Conservation (phyloP, 2,329 filamentous ascomycete genomes). For the Sporothrix curviconia region DNA sequence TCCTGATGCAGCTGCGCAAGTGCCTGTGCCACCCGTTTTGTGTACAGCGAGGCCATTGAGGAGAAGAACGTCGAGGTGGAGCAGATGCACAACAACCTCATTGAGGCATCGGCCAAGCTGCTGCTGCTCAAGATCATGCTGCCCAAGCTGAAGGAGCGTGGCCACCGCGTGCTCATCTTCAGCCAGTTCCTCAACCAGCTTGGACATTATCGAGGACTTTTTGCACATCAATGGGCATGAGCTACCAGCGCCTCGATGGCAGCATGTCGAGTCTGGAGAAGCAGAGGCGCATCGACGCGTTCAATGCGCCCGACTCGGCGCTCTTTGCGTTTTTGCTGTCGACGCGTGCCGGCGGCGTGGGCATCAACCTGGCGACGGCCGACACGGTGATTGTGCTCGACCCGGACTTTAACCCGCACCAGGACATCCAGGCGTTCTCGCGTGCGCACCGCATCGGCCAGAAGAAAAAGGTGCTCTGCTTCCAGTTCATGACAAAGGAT, state of each 20-base stretch:
- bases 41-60: constrained; percentile 86
- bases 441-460: constrained; percentile 95
- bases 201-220: constrained; percentile 88
- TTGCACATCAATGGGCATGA: constrained; percentile 65
- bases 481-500: constrained; percentile 84
- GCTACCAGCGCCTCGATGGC: constrained; percentile 81
- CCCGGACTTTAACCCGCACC: constrained; percentile 95
- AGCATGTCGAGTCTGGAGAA: constrained; percentile 73
- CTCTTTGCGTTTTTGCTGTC: constrained; percentile 90
- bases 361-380: constrained; percentile 93
- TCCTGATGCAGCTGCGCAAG: constrained; percentile 89
- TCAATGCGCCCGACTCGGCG: constrained; percentile 75
- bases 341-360: constrained; percentile 89
- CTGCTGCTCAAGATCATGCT: constrained; percentile 78
- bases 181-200: constrained; percentile 90
- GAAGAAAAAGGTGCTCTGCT: constrained; percentile 90
- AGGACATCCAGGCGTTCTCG: constrained; percentile 92
- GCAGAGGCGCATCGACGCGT: constrained; percentile 89
- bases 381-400: constrained; percentile 98
- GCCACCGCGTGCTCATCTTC: constrained; percentile 89
- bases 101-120: constrained; percentile 88
- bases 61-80: constrained; percentile 60
- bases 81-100: constrained; percentile 68
- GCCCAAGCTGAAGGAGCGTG: constrained; percentile 75
- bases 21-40: constrained; percentile 93